These are phyloP conservation scores for Arthroderma uncinatum DNA, from an alignment of 2,329 filamentous ascomycete genomes.

Conservation along the genomic window DNA sequence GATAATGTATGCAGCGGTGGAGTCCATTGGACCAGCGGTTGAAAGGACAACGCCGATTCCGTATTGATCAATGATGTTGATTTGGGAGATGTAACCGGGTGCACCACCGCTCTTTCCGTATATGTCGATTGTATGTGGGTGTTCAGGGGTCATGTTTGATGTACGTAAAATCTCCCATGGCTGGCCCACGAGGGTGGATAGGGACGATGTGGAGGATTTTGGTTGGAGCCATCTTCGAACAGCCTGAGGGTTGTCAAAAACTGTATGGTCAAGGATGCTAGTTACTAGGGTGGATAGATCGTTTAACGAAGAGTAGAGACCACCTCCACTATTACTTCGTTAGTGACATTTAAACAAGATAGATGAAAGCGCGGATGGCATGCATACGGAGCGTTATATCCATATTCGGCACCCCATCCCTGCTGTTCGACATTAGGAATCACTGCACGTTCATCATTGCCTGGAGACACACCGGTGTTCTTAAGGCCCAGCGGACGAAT, in stretches of 20 bases:
- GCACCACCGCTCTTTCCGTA: conserved; percentile 30
- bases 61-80: conserved; percentile 29
- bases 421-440: conserved; percentile 26
- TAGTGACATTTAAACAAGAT: background rate
- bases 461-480: conserved; percentile 22
- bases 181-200: conserved; percentile 25
- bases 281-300: conserved; percentile 24
- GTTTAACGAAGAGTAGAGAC: conserved; percentile 26
- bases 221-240: conserved; percentile 30
- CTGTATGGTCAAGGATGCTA: conserved; percentile 21
- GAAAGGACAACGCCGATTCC: conserved; percentile 25
- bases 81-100: conserved; percentile 27
- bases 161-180: conserved; percentile 32
- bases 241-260: conserved; percentile 19
- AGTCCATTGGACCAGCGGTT: conserved; percentile 21
- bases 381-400: conserved; percentile 25
- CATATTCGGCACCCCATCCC: conserved; percentile 29
- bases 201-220: conserved; percentile 22
- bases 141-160: conserved; percentile 17
- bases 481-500: conserved; percentile 19
- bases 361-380: no score
- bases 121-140: conserved; percentile 26
- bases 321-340: conserved; percentile 22
- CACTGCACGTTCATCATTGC: conserved; percentile 22
- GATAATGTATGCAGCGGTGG: conserved; percentile 18